A percentile compares a stretch with the other conserved stretches of the same genome.
phyloP scores from a whole-genome alignment of 768 basidiomycete genomes.

The Coprinopsis strossmayeri region DNA sequence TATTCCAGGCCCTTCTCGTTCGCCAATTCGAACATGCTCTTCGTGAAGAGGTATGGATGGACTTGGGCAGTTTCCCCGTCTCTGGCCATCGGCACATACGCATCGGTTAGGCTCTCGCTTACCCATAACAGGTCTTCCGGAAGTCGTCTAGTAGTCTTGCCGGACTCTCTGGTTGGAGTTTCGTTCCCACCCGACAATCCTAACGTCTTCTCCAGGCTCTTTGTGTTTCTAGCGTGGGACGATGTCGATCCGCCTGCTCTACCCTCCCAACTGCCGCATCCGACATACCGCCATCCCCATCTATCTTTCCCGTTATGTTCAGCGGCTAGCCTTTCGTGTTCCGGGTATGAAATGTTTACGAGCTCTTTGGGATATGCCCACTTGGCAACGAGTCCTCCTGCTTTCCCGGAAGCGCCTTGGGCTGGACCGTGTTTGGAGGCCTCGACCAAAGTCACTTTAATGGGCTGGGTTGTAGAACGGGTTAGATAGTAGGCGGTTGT shows the following conservation, averaged over 20 bases:
- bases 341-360: conserved; percentile 61
- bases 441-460: conserved; percentile 63
- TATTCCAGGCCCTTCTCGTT: conserved; percentile 44
- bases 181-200: conserved; percentile 30
- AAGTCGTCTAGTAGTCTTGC: conserved; percentile 29
- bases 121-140: conserved; percentile 53
- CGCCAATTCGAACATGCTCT: conserved; percentile 63
- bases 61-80: conserved; percentile 66
- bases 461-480: conserved; percentile 32
- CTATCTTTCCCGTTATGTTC: conserved; percentile 59
- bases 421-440: conserved; percentile 63
- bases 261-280: conserved; percentile 73
- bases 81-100: conserved; percentile 55
- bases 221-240: conserved; percentile 25
- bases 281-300: conserved; percentile 83
- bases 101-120: conserved; percentile 48
- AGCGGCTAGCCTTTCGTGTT: conserved; percentile 69
- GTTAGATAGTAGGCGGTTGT: conserved; percentile 78
- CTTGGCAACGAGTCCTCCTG: conserved; percentile 78
- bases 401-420: conserved; percentile 79
- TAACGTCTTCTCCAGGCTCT: conserved; percentile 50
- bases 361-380: conserved; percentile 78
- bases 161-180: conserved; percentile 15
- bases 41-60: conserved; percentile 70
- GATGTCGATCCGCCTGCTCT: conserved; percentile 32